Evolutionary conservation across 2,329 filamentous ascomycete species (phyloP).

Genomic region (Curvularia hawaiiensis): DNA sequence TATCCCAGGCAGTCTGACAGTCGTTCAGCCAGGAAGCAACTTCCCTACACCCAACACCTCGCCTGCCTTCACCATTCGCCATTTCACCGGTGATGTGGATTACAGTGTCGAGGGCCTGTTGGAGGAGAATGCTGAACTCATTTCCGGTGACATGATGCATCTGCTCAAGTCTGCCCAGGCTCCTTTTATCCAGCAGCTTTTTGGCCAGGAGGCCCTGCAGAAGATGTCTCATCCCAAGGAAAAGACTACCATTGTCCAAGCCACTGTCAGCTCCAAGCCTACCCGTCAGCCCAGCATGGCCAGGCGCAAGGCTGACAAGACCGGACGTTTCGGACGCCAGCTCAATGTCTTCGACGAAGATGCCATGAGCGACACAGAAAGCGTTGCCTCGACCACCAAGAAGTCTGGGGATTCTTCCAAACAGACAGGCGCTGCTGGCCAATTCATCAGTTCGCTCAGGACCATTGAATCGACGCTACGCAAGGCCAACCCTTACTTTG

Average conservation of each 20-base stretch:
- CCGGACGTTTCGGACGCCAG: conserved; percentile 53
- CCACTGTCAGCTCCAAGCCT: conserved; percentile 93
- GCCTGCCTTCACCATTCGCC: conserved; percentile 85
- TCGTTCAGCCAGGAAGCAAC: conserved; percentile 84
- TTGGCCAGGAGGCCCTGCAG: conserved; percentile 93
- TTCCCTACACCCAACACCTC: conserved; percentile 82
- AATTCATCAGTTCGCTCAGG: conserved; percentile 87
- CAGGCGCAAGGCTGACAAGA: conserved; percentile 70
- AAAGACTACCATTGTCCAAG: conserved; percentile 89
- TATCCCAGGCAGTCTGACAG: conserved; percentile 73
- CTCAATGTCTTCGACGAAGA: conserved; percentile 53
- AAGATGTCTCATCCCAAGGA: conserved; percentile 94
- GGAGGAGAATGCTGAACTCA: conserved; percentile 95
- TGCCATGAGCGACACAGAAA: conserved; percentile 50
- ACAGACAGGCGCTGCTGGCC: conserved; percentile 87
- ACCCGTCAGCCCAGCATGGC: conserved; percentile 92
- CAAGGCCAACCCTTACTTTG: conserved; percentile 91
- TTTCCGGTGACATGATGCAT: conserved; percentile 95
- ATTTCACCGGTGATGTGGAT: conserved; percentile 96
- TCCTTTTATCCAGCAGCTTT: conserved; percentile 85
- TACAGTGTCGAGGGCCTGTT: conserved; percentile 86
- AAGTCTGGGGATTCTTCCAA: conserved; percentile 44
- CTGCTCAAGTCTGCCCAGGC: conserved; percentile 87
- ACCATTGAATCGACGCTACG: conserved; percentile 88
- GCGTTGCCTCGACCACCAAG: conserved; percentile 50